Base-by-base conservation (phyloP, 257 asterid genomes). In the Primulina eburnea region DNA sequence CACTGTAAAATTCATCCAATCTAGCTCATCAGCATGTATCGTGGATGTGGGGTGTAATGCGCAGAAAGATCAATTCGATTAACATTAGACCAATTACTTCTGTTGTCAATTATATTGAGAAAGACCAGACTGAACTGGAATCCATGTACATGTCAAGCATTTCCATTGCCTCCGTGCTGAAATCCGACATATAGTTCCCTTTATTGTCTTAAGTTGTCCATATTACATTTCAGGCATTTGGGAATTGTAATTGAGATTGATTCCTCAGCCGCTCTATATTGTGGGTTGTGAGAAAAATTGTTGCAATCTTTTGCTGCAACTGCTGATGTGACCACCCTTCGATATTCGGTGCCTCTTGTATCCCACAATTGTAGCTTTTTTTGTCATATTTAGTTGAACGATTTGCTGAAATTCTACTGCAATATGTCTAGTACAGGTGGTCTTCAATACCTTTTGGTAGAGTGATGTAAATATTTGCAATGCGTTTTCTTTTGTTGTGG, bases 201-300 rank as follows among this genome's bases (percentile, higher is more conserved):
- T 5, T 53, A 60, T 71, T 55, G 55, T 50, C 8, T 30, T 3
- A 29, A 8, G 30, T 40, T 4, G 9, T 50, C 60, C 53, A 55
- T 71, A 64, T 68, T 76, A 34, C 64, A 20, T 47, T 53, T 71
- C 61, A 40, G 43, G 58, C 35, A 60, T 64, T 30, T 33, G 63
- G 56, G 65, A 32, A 60, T 43, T 69, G 47, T 52, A 52, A 68
- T 34, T 4, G 18, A 21, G 34, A 10, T 61, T 64, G 28, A 63
- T 59, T 62, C 16, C 69, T 60, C 26, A 16, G 50, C 4, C 29
- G 74, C 55, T 28, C 60, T 32, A 17, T 61, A 10, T 58, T 66
- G 63, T 62, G 53, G 58, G 66, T 40, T 58, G 55, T 64, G 26
- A 18, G 37, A 58, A 63, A 30, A 37, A 20, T 7, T 60, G 29